Percentiles rank a stretch among this genome's conserved stretches.
These are phyloP conservation scores for Mrakia gelida DNA, from an alignment of 768 basidiomycete genomes.

Conservation along the genomic window DNA sequence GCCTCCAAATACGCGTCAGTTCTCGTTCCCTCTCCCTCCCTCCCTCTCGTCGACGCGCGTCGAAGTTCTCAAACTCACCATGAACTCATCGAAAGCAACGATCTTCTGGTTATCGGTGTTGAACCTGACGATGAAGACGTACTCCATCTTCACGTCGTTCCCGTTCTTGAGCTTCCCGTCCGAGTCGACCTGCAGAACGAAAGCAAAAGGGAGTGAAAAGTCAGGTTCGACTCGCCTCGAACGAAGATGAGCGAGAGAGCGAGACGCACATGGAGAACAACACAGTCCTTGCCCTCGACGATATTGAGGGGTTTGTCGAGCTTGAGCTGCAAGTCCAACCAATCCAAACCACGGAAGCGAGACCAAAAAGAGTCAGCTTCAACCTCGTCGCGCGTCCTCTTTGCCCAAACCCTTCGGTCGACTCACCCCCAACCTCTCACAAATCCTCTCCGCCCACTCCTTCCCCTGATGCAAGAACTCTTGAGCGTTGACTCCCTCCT, in stretches of 20 bases:
- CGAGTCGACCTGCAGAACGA: background rate
- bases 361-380: background rate
- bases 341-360: background rate
- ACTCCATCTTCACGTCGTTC: background rate
- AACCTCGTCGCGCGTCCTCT: background rate
- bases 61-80: background rate
- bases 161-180: background rate
- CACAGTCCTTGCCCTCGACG: background rate
- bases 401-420: too few species aligned
- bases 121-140: conserved; percentile 6
- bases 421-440: background rate
- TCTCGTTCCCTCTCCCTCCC: too few species aligned
- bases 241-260: background rate
- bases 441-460: background rate
- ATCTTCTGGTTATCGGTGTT: background rate
- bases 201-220: background rate
- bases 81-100: background rate
- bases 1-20: background rate
- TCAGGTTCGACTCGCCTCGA: background rate
- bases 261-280: background rate
- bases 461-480: background rate
- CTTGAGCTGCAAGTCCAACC: background rate
- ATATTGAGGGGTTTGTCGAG: background rate
- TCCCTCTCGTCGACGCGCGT: background rate
- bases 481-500: background rate